These are phyloP conservation scores for Gamsiella multidivaricata DNA, from an alignment of 192 early-diverging fungal genomes.

Conservation along the genomic window DNA sequence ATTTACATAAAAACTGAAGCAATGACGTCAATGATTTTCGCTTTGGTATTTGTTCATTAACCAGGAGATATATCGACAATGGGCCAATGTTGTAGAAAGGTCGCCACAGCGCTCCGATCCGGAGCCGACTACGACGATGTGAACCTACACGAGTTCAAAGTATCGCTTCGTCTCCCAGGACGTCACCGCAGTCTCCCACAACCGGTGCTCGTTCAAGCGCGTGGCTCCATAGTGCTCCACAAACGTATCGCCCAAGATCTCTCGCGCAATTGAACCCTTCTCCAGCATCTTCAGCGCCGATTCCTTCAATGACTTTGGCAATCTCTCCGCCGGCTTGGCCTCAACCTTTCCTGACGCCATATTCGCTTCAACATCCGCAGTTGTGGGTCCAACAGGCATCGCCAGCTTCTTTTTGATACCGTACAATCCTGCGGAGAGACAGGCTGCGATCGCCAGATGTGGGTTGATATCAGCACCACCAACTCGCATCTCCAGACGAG, in stretches of 20 bases:
- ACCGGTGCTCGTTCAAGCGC: constrained; percentile 77
- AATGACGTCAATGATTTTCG: too few species aligned
- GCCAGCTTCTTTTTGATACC: constrained; percentile 72
- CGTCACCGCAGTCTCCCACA: constrained; percentile 80
- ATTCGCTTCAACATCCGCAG: constrained; percentile 11
- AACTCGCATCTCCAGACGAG: constrained; percentile 84
- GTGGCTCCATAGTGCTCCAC: constrained; percentile 82
- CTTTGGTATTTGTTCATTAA: too few species aligned
- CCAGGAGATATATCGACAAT: too few species aligned
- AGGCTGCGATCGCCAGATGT: constrained; percentile 78
- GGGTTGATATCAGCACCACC: constrained; percentile 87
- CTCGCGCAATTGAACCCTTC: constrained; percentile 71
- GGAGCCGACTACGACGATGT: too few species aligned
- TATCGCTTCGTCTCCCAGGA: constrained; percentile 77
- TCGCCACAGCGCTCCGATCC: too few species aligned
- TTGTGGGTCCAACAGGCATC: constrained; percentile 57
- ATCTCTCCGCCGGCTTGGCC: constrained; percentile 29
- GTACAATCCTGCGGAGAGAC: constrained; percentile 76
- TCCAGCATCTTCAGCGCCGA: constrained; percentile 72
- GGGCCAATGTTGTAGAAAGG: neutral
- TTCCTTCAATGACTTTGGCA: constrained; percentile 74
- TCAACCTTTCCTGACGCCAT: constrained; percentile 23
- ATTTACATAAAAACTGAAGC: too few species aligned
- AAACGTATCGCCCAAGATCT: constrained; percentile 79
- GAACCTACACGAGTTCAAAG: constrained; percentile 70